These are phyloP conservation scores for Pseudopithomyces maydicus DNA, from an alignment of 2,329 filamentous ascomycete genomes.

Conservation along the genomic window DNA sequence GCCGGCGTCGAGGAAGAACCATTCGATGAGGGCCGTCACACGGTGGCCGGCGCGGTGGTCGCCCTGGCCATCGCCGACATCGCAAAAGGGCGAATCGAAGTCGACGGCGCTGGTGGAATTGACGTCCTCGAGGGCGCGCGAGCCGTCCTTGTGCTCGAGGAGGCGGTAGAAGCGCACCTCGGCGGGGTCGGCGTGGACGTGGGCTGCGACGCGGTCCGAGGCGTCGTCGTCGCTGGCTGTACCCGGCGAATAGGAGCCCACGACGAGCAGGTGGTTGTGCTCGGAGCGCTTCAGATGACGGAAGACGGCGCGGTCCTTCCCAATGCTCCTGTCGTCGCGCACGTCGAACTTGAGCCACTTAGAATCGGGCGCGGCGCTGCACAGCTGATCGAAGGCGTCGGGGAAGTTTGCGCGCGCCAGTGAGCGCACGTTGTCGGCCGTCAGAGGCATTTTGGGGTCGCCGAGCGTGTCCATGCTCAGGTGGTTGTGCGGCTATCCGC, in stretches of 20 bases:
- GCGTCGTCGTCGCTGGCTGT: constrained; percentile 25
- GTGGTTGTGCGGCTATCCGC: constrained; percentile 3
- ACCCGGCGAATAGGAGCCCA: constrained; percentile 35
- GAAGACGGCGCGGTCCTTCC: constrained; percentile 26
- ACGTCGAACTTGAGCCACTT: constrained; percentile 33
- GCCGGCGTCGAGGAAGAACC: constrained; percentile 3
- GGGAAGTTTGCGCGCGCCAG: constrained; percentile 29
- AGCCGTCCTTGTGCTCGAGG: constrained; percentile 18
- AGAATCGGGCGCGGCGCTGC: constrained; percentile 20
- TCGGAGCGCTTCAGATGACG: constrained; percentile 30
- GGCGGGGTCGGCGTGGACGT: constrained; percentile 33
- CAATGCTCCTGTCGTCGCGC: constrained; percentile 16
- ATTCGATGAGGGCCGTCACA: constrained; percentile 4
- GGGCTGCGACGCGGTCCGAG: constrained; percentile 29
- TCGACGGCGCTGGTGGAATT: constrained; percentile 25
- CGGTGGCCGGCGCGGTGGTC: not conserved
- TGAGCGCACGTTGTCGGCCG: constrained; percentile 27
- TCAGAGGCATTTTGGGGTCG: constrained; percentile 32
- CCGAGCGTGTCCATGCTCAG: constrained; percentile 31
- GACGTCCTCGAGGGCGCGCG: constrained; percentile 26
- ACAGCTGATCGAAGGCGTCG: constrained; percentile 23
- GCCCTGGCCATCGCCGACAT: constrained; percentile 1
- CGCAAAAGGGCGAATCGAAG: constrained; percentile 4
- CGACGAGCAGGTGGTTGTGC: constrained; percentile 34
- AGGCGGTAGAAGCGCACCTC: constrained; percentile 35